Evolutionary conservation across 805 yeast genomes (phyloP), one percentile per base, ranked within the genome.

Genomic region (Candida easanensis): DNA sequence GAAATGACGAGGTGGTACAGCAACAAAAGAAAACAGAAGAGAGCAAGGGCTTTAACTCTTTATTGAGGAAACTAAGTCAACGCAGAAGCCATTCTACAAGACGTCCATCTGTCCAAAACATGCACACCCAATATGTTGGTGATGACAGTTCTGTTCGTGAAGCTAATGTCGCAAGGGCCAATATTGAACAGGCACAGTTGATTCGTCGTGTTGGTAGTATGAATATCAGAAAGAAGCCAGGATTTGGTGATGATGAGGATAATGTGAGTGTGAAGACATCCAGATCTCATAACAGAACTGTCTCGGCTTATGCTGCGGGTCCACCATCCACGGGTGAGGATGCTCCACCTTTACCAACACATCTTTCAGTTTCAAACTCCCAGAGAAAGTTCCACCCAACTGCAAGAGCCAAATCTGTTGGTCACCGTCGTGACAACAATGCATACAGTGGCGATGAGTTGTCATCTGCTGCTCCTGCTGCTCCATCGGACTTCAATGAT

Each of bases 321-420:
- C 48, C 50, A 11, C 31, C 42, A 2, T 15, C 33, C 10, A 20
- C 27, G 9, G 15, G 38, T 23, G 45, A 38, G 11, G 19, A 42
- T 4, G 41, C 33, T 6, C 53, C 50, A 32, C 45, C 45, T 19
- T 19, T 38, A 9, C 39, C 48, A 26, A 30, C 44, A 3, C 22
- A 43, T 17, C 7, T 30, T 4, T 27, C 15, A 8, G 33, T 17
- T 16, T 14, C 32, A 5, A 42, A 56, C 48, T 20, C 56, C 2
- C 54, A 60, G 20, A 61, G 64, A 28, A 69, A 63, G 49, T 62
- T 58, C 45, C 96, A 87, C 62, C 95, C 96, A 28, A 79, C 88
- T 13, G 95, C 95, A 0, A 77, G 96, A 55, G 95, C 95, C 3
- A 88, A 85, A 59, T 84, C 95, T 17, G 80, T 87, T 38, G 89